These are phyloP conservation scores for Picochlorum sp. DNA, from an alignment of 139 green algal genomes.

Conservation along the genomic window DNA sequence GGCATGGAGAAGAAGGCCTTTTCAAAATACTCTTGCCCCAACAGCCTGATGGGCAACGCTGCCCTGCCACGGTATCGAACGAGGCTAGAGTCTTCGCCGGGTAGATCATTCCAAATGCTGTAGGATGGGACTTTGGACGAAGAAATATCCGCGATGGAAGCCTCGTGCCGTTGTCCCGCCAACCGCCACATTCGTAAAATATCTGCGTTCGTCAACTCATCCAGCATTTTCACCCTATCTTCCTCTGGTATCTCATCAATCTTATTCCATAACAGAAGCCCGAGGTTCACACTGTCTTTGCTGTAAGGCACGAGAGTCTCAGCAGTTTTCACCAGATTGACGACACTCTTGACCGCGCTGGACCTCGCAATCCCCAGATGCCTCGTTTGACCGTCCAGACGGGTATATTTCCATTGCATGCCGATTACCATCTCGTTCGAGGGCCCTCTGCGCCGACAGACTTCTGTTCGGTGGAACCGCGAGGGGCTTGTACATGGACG, in stretches of 20 bases:
- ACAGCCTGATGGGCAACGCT: conserved; percentile 12
- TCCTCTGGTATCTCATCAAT: not conserved
- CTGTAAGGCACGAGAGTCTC: conserved; percentile 24
- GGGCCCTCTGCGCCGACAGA: too few relatives aligned
- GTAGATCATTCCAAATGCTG: conserved; percentile 27
- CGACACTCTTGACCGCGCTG: not conserved
- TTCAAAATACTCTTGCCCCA: conserved; percentile 8
- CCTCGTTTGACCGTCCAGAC: not conserved
- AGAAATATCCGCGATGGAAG: conserved; percentile 1
- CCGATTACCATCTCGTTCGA: not conserved
- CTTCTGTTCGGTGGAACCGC: too few relatives aligned
- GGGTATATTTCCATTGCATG: not conserved
- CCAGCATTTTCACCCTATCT: not conserved
- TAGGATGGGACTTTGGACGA: conserved; percentile 15
- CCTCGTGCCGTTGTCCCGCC: conserved; percentile 18
- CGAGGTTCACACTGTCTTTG: conserved; percentile 13
- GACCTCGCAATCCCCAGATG: not conserved
- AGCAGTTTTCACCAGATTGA: conserved; percentile 9
- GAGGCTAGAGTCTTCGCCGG: conserved; percentile 3
- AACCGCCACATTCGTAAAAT: conserved; percentile 27
- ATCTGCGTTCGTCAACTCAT: conserved; percentile 10
- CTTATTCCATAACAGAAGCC: conserved; percentile 18
- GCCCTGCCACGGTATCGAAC: conserved; percentile 19
- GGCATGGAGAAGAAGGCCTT: not conserved
- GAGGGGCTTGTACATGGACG: too few relatives aligned